These are phyloP conservation scores for Yarrowia sp. DNA, from an alignment of 805 yeast species.

Conservation along the genomic window DNA sequence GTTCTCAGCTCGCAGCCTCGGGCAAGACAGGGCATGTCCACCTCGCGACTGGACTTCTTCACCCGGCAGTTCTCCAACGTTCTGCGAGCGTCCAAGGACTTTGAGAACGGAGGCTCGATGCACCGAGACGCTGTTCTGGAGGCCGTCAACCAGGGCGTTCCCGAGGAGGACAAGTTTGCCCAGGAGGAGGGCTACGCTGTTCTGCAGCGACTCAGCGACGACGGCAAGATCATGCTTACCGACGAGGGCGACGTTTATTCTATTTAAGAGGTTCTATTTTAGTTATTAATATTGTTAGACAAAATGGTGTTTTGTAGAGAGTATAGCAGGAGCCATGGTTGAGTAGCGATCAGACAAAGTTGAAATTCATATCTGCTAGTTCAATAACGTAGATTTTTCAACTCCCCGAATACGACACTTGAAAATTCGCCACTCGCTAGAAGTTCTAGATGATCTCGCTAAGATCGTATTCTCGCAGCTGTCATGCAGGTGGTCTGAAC, in stretches of 20 bases:
- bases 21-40: constrained; percentile 33
- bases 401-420: no score
- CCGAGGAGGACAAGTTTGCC: constrained; percentile 42
- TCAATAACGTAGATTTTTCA: no score
- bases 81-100: constrained; percentile 49
- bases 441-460: neutral
- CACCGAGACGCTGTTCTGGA: constrained; percentile 42
- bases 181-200: constrained; percentile 43
- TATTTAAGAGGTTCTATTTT: constrained; percentile 30
- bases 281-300: neutral
- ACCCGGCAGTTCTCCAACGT: constrained; percentile 46
- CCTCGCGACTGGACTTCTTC: constrained; percentile 50
- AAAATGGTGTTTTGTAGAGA: neutral
- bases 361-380: no score
- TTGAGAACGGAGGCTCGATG: constrained; percentile 48
- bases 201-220: constrained; percentile 39
- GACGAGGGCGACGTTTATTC: constrained; percentile 38
- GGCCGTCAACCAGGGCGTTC: constrained; percentile 46
- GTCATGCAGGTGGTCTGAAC: neutral
- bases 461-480: constrained; percentile 6
- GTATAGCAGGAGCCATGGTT: no score
- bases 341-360: no score
- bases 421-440: no score
- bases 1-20: neutral
- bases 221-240: constrained; percentile 41